A percentile compares a stretch with the other conserved stretches of the same genome.
phyloP scores from a whole-genome alignment of 768 basidiomycete species.

The Mycena vitilis region DNA sequence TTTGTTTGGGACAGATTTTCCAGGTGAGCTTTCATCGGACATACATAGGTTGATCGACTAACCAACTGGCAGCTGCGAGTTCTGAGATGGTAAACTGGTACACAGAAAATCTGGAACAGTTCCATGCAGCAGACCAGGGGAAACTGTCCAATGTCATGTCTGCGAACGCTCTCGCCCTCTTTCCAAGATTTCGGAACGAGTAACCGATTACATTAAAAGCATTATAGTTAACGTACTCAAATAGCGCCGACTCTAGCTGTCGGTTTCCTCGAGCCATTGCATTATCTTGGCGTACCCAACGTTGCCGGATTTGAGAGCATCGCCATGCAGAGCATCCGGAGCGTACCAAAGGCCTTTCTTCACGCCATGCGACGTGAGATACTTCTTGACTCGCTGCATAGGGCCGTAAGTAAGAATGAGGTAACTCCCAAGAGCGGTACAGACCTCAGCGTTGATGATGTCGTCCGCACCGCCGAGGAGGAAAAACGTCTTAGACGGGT shows the following conservation, averaged over 20 bases:
- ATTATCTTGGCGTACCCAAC: slow-evolving; percentile 68
- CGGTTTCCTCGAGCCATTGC: slow-evolving; percentile 64
- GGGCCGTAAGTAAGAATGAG: not conserved
- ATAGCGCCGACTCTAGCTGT: slow-evolving; percentile 7
- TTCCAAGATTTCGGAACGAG: slow-evolving; percentile 49
- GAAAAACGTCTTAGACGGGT: slow-evolving; percentile 75
- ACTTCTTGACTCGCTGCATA: slow-evolving; percentile 74
- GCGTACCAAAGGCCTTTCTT: slow-evolving; percentile 75
- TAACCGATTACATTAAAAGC: not conserved
- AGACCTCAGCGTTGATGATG: slow-evolving; percentile 80
- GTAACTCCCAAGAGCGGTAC: slow-evolving; percentile 31
- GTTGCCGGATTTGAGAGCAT: slow-evolving; percentile 65
- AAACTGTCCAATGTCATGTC: slow-evolving; percentile 59
- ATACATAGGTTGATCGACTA: not conserved
- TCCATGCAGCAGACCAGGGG: slow-evolving; percentile 54
- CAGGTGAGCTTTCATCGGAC: slow-evolving; percentile 57
- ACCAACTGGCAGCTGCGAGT: slow-evolving; percentile 63
- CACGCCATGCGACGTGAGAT: slow-evolving; percentile 81
- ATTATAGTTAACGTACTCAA: not conserved
- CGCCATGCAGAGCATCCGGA: slow-evolving; percentile 70
- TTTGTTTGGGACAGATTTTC: slow-evolving; percentile 82
- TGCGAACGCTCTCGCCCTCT: slow-evolving; percentile 64
- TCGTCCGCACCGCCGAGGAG: slow-evolving; percentile 86
- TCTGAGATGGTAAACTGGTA: slow-evolving; percentile 70
- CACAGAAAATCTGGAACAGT: slow-evolving; percentile 61